These are phyloP conservation scores for Mycena alexandri DNA, from an alignment of 768 basidiomycete genomes.

Conservation along the genomic window DNA sequence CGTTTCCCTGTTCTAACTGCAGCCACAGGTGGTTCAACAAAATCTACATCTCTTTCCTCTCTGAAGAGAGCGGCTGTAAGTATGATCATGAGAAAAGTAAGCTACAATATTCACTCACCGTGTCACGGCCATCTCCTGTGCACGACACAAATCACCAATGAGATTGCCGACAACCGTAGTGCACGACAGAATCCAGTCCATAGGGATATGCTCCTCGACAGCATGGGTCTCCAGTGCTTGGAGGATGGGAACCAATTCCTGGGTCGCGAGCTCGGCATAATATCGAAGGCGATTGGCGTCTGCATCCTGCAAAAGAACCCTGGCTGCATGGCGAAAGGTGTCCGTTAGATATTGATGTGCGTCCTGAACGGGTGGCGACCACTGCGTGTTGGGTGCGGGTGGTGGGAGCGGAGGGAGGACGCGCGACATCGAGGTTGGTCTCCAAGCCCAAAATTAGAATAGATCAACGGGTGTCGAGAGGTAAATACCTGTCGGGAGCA, in stretches of 20 bases:
- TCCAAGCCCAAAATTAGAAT: too few species aligned
- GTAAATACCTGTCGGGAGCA: too few species aligned
- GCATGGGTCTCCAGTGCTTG: neutral
- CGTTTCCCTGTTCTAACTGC: slow-evolving; percentile 5
- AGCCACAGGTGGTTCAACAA: slow-evolving; percentile 16
- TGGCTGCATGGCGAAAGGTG: slow-evolving; percentile 8
- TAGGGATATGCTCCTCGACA: too few species aligned
- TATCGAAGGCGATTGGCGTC: slow-evolving; percentile 8
- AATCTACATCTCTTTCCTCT: slow-evolving; percentile 12
- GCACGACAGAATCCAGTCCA: slow-evolving; percentile 10
- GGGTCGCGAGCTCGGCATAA: too few species aligned
- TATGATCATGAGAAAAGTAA: neutral
- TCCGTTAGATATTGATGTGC: neutral
- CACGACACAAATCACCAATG: slow-evolving; percentile 1
- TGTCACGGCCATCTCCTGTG: neutral
- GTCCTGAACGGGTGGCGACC: slow-evolving; percentile 19
- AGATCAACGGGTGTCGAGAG: too few species aligned
- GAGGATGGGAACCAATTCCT: too few species aligned
- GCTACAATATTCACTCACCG: neutral
- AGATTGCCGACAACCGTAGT: slow-evolving; percentile 3
- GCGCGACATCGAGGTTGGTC: too few species aligned
- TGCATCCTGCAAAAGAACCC: neutral
- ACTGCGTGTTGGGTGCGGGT: neutral
- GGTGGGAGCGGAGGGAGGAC: slow-evolving; percentile 9
- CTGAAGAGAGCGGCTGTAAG: neutral